Percentiles rank a stretch among this genome's conserved stretches.
Conservation (phyloP, 176 grass and related monocot species). For the Rhynchospora tenuis region DNA sequence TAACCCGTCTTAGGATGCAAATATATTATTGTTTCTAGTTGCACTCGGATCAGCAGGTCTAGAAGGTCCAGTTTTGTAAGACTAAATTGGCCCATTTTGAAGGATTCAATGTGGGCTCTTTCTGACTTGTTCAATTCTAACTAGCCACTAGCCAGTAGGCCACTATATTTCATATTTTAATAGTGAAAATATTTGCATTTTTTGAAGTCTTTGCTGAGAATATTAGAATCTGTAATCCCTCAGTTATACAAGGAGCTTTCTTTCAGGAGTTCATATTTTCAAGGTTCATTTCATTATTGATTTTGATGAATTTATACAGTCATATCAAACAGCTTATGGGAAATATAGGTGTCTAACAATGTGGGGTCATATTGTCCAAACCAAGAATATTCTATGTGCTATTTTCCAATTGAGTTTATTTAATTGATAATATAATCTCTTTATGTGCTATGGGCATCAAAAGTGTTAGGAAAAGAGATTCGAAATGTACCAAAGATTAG, state of each 20-base stretch:
- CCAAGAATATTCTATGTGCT: neutral
- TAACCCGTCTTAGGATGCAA: neutral
- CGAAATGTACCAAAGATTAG: neutral
- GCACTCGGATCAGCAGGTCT: neutral
- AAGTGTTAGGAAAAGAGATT: neutral
- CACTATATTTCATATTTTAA: neutral
- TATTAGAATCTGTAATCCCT: neutral
- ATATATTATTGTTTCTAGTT: neutral
- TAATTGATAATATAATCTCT: neutral
- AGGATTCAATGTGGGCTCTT: neutral
- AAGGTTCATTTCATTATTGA: neutral
- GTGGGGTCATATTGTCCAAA: neutral
- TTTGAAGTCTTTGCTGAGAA: neutral
- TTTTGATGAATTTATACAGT: neutral
- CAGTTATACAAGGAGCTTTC: no score
- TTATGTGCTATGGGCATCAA: neutral
- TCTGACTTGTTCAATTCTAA: slow-evolving; percentile 15
- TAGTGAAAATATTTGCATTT: neutral
- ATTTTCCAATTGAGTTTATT: neutral
- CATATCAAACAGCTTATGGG: neutral
- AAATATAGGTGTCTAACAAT: no score
- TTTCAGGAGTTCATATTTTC: no score
- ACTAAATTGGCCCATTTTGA: slow-evolving; percentile 14
- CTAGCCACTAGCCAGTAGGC: neutral
- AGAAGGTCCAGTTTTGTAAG: neutral